phyloP scores from a whole-genome alignment of 331 rosid species.

The Quercus lobata region DNA sequence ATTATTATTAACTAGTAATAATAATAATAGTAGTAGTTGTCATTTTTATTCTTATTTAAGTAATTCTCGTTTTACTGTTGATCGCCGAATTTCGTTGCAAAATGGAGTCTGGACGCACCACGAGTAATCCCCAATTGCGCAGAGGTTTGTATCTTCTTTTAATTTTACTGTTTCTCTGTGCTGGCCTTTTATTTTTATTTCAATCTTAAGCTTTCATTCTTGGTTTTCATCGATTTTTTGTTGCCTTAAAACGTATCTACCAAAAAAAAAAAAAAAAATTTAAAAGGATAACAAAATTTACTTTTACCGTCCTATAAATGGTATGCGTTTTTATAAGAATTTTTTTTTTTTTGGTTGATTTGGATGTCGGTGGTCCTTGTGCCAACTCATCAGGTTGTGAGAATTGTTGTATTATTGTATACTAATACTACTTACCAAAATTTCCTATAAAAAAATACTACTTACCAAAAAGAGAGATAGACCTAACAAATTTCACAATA shows the following conservation, averaged over 20 bases:
- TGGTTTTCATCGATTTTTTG: background rate
- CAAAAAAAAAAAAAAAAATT: no score
- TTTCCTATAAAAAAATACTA: no score
- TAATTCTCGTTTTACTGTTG: constrained; percentile 4
- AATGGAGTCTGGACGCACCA: constrained; percentile 66
- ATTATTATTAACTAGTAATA: background rate
- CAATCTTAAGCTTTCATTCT: background rate
- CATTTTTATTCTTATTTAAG: background rate
- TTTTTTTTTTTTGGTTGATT: no score
- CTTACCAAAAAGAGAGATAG: no score
- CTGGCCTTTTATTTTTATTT: background rate
- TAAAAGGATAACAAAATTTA: background rate
- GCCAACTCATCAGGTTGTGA: no score
- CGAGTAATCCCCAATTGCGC: constrained; percentile 69
- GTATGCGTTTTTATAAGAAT: no score
- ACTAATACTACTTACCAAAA: no score
- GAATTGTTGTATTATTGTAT: no score
- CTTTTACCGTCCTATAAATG: background rate
- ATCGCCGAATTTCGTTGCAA: constrained; percentile 20
- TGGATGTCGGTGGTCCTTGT: no score
- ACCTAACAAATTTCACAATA: no score
- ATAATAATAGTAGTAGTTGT: background rate
- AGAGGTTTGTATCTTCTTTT: constrained; percentile 46
- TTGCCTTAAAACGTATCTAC: background rate
- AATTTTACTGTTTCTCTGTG: background rate